Conservation (phyloP, 23 red algal genomes). For the Agarophyton chilense region DNA sequence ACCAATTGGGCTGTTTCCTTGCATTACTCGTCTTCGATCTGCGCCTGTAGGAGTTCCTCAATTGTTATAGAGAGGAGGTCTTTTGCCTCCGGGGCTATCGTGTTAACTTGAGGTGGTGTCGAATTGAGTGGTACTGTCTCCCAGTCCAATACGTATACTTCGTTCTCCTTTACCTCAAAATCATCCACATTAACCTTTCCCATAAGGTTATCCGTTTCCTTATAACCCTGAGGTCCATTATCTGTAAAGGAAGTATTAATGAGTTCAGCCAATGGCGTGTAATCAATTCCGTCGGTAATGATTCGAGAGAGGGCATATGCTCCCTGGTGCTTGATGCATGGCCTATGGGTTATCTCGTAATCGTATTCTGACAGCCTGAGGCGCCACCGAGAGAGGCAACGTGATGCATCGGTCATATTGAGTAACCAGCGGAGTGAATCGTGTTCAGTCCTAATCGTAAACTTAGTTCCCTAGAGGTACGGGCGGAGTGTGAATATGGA, state of each 20-base stretch:
- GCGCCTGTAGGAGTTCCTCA: constrained; percentile 3
- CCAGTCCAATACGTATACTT: no score
- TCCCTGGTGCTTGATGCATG: not conserved
- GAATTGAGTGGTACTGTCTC: no score
- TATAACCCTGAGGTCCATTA: no score
- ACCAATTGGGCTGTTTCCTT: not conserved
- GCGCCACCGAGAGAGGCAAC: not conserved
- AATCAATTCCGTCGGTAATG: not conserved
- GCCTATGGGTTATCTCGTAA: constrained; percentile 22
- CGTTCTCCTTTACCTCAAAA: no score
- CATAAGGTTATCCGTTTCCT: no score
- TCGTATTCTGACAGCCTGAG: constrained; percentile 22
- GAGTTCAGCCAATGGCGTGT: no score
- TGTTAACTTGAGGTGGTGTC: no score
- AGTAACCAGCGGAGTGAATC: constrained; percentile 20
- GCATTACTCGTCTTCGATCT: constrained; percentile 35
- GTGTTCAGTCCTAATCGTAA: constrained; percentile 42
- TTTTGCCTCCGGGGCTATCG: no score
- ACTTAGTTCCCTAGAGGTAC: constrained; percentile 14
- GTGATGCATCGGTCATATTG: not conserved
- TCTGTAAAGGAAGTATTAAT: no score
- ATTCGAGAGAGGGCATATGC: constrained; percentile 25
- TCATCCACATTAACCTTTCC: no score
- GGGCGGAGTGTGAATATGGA: constrained; percentile 12
- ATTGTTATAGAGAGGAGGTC: not conserved